phyloP scores from a whole-genome alignment of 106 monocot genomes.

The Acanthochlamys bracteata region DNA sequence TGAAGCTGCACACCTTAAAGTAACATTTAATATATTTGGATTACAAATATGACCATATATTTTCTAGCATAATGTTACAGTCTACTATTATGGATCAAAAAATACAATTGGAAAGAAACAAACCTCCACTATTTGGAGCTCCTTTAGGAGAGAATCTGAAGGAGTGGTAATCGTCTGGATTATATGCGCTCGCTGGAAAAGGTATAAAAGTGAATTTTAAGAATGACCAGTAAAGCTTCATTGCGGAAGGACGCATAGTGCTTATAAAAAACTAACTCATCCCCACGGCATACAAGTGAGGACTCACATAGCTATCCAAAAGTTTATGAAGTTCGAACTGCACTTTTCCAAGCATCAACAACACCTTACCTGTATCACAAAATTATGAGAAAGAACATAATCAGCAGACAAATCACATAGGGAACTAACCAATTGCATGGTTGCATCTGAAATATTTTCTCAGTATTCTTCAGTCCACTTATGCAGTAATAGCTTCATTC shows the following conservation, averaged over 20 bases:
- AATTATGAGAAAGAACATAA: neutral
- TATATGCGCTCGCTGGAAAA: slow-evolving; percentile 53
- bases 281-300: neutral
- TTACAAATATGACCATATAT: no score
- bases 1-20: no score
- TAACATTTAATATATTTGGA: no score
- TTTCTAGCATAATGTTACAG: no score
- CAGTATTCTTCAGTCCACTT: no score
- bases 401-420: no score
- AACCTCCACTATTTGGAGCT: slow-evolving; percentile 75
- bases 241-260: neutral
- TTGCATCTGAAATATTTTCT: no score
- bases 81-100: neutral
- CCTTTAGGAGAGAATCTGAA: slow-evolving; percentile 72
- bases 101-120: slow-evolving; percentile 12
- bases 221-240: neutral
- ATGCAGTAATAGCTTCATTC: no score
- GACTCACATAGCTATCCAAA: slow-evolving; percentile 69
- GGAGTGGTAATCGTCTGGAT: slow-evolving; percentile 62
- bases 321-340: slow-evolving; percentile 79
- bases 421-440: neutral
- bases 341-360: slow-evolving; percentile 73
- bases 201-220: neutral
- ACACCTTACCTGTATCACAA: slow-evolving; percentile 38
- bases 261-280: neutral